Evolutionary conservation across 2,329 filamentous ascomycete genomes (phyloP), one percentile per base, ranked within the genome.

Genomic region (Fusarium lateritium): DNA sequence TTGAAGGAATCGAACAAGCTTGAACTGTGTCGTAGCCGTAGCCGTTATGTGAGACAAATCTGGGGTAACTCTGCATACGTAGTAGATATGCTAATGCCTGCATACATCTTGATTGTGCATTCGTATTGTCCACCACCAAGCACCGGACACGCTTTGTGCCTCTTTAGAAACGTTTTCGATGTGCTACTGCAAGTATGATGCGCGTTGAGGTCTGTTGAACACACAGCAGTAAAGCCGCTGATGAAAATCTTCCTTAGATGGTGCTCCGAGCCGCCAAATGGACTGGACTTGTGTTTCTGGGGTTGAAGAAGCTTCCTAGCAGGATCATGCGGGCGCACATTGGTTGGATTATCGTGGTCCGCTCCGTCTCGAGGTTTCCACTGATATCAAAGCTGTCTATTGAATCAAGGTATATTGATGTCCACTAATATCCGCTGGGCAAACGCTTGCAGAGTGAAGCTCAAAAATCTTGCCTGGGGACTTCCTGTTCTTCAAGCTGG

Each of bases 121-220:
- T 56, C n/a, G 24, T 47, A 34, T 28, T 52, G 19, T 40, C 21
- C 39, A 64, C 47, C 38, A 39, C 24, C 11, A 38, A 52, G 50
- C 33, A 49, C 45, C 44, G 42, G 50, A 49, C 50, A 65, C 44
- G 42, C 34, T 63, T 15, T 33, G 19, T 24, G 46, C 46, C 31
- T 44, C 46, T 42, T 40, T 22, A 22, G 50, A n/a, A 45, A 22
- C 33, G 21, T 22, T 21, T 26, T 36, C 45, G 21, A 15, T 47
- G 38, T 45, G 49, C 51, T 66, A 49, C 62, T 62, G 66, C 66
- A 70, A 57, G 61, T 56, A 46, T 65, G 55, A 66, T 62, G 43
- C 62, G 50, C 56, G 50, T 65, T 33, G 33, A 24, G 11, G 33
- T 52, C 22, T 40, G 38, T 19, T 13, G 28, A 31, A 22, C 28